Evolutionary conservation across 352 stramenopile genomes (phyloP).

Genomic region (Saprolegnia diclina): DNA sequence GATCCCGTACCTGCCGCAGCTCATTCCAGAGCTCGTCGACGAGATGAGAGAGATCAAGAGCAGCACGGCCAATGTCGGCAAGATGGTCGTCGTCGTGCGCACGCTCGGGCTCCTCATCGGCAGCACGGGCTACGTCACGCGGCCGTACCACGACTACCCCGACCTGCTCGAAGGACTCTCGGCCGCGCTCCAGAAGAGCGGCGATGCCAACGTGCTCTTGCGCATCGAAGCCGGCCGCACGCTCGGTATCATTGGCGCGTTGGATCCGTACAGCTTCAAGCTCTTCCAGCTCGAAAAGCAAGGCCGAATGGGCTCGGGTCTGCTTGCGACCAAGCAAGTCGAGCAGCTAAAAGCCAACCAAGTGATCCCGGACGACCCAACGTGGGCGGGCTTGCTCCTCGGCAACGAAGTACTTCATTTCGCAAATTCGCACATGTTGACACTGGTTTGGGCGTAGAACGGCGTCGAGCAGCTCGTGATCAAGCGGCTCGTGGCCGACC

Average conservation of each 20-base stretch:
- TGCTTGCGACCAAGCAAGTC: conserved; percentile 60
- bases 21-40: conserved; percentile 83
- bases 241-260: conserved; percentile 67
- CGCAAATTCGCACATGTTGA: too few species aligned
- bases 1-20: conserved; percentile 72
- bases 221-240: conserved; percentile 76
- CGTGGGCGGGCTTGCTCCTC: not conserved
- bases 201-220: conserved; percentile 66
- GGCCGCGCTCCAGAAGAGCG: conserved; percentile 71
- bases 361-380: not conserved
- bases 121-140: conserved; percentile 76
- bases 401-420: not conserved
- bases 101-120: conserved; percentile 76
- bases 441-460: not conserved
- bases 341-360: conserved; percentile 22
- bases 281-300: conserved; percentile 77
- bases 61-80: conserved; percentile 69
- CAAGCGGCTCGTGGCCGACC: not conserved
- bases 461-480: not conserved
- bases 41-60: conserved; percentile 59
- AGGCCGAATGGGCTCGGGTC: conserved; percentile 37
- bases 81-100: conserved; percentile 81
- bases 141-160: conserved; percentile 80
- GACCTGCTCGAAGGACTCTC: conserved; percentile 76
- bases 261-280: conserved; percentile 81